phyloP scores from a whole-genome alignment of 2,329 filamentous ascomycete species.

The Claviceps capensis region DNA sequence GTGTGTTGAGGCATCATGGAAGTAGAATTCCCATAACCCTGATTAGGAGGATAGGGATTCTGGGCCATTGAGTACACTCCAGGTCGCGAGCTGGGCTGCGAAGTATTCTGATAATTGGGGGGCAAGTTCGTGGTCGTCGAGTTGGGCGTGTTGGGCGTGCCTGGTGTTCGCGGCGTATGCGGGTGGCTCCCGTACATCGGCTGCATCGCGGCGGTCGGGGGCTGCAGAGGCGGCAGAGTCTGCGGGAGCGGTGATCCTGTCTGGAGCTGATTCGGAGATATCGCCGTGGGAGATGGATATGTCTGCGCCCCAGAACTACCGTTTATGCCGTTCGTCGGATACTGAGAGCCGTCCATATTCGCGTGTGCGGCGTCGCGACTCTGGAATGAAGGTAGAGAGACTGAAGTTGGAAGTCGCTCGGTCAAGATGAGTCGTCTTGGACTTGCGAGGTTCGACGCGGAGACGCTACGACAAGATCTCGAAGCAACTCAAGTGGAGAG shows the following conservation, averaged over 20 bases:
- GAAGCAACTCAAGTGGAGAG: slow-evolving; percentile 8
- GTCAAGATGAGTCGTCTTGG: not conserved
- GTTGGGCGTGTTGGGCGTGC: slow-evolving; percentile 48
- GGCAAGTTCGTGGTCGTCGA: slow-evolving; percentile 34
- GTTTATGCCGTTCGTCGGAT: slow-evolving; percentile 43
- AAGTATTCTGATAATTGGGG: slow-evolving; percentile 36
- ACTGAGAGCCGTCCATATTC: slow-evolving; percentile 42
- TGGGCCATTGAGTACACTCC: slow-evolving; percentile 42
- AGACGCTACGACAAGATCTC: slow-evolving; percentile 4
- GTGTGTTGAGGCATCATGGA: slow-evolving; percentile 55
- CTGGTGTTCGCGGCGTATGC: slow-evolving; percentile 48
- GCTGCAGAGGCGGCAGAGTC: slow-evolving; percentile 42
- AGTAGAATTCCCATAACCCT: slow-evolving; percentile 40
- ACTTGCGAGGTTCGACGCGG: slow-evolving; percentile 2
- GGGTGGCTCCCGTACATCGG: slow-evolving; percentile 42
- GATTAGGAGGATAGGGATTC: slow-evolving; percentile 40
- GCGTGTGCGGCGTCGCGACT: slow-evolving; percentile 22
- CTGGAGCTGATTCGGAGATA: slow-evolving; percentile 38
- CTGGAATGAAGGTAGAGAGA: slow-evolving; percentile 5
- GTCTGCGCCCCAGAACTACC: slow-evolving; percentile 33
- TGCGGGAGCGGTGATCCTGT: slow-evolving; percentile 33
- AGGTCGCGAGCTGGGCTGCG: slow-evolving; percentile 32
- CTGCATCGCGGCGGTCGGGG: slow-evolving; percentile 29
- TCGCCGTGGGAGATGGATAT: slow-evolving; percentile 38
- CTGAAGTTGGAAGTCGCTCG: not conserved